Evolutionary conservation across 306 rosid species (phyloP).

Genomic region (Cucumis sativus): DNA sequence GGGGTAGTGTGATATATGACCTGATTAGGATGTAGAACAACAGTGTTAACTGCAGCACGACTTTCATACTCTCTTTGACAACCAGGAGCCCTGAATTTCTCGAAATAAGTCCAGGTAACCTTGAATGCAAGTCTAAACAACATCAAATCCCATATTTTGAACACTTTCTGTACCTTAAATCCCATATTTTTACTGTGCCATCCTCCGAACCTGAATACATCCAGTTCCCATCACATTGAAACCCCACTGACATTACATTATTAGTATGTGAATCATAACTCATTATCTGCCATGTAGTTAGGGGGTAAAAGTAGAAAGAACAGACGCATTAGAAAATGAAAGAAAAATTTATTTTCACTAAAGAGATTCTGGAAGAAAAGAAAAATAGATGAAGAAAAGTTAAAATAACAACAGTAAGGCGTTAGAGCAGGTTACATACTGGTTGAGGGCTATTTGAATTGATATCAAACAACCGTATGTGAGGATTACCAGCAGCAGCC

Average conservation of each 20-base stretch:
- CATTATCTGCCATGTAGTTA: slow-evolving; percentile 48
- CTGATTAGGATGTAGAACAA: slow-evolving; percentile 97
- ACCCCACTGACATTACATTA: slow-evolving; percentile 97
- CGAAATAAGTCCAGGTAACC: slow-evolving; percentile 2
- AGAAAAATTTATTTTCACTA: not conserved
- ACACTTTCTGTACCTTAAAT: slow-evolving; percentile 52
- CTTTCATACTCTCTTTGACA: slow-evolving; percentile 99
- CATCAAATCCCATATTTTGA: not conserved
- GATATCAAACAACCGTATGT: slow-evolving; percentile 87
- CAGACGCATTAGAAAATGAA: slow-evolving; percentile 5
- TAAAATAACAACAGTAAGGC: not conserved
- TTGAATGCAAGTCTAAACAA: not conserved
- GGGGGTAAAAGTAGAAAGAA: not conserved
- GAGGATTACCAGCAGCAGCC: slow-evolving; percentile 99
- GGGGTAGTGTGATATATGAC: slow-evolving; percentile 19
- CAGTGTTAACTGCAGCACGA: slow-evolving; percentile 94
- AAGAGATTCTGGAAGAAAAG: not conserved
- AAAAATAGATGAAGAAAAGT: not conserved
- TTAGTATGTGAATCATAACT: slow-evolving; percentile 92
- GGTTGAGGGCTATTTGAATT: slow-evolving; percentile 89
- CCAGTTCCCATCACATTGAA: slow-evolving; percentile 99
- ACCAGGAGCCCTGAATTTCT: slow-evolving; percentile 73
- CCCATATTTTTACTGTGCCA: slow-evolving; percentile 99
- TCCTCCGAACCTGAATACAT: slow-evolving; percentile 99
- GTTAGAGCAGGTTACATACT: slow-evolving; percentile 28